phyloP scores from a whole-genome alignment of 1,284 basidiomycete species.

The Peniophora sp. region DNA sequence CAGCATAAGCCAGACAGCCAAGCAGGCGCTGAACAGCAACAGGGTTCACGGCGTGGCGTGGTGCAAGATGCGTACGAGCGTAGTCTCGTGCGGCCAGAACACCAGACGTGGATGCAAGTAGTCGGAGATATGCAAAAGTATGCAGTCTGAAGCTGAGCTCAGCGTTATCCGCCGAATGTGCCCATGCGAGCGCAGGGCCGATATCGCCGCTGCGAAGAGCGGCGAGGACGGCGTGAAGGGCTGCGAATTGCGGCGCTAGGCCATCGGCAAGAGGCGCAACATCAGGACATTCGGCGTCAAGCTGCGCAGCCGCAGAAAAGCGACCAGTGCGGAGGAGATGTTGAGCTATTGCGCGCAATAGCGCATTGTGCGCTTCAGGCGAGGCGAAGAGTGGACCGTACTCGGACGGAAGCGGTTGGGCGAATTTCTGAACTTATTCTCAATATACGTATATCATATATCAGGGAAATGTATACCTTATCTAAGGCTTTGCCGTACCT shows the following conservation, averaged over 20 bases:
- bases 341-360: constrained; percentile 68
- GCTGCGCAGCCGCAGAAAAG: constrained; percentile 65
- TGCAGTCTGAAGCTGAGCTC: constrained; percentile 62
- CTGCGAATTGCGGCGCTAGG: constrained; percentile 47
- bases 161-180: constrained; percentile 1
- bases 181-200: constrained; percentile 66
- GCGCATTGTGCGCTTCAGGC: constrained; percentile 44
- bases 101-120: constrained; percentile 55
- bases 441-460: not conserved
- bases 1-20: constrained; percentile 64
- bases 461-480: constrained; percentile 48
- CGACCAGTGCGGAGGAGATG: constrained; percentile 79
- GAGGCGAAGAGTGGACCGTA: constrained; percentile 68
- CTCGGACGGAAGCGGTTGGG: constrained; percentile 48
- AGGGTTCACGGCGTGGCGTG: constrained; percentile 60
- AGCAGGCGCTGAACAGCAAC: constrained; percentile 73
- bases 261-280: not conserved
- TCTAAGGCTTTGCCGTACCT: constrained; percentile 81
- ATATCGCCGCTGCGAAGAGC: constrained; percentile 65
- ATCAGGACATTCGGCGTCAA: constrained; percentile 48
- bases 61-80: constrained; percentile 58
- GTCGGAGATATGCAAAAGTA: constrained; percentile 75
- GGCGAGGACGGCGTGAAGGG: constrained; percentile 68
- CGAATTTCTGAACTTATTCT: constrained; percentile 51
- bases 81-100: constrained; percentile 63